Base-by-base conservation (phyloP, 345 rosid genomes). In the Aethionema arabicum region DNA sequence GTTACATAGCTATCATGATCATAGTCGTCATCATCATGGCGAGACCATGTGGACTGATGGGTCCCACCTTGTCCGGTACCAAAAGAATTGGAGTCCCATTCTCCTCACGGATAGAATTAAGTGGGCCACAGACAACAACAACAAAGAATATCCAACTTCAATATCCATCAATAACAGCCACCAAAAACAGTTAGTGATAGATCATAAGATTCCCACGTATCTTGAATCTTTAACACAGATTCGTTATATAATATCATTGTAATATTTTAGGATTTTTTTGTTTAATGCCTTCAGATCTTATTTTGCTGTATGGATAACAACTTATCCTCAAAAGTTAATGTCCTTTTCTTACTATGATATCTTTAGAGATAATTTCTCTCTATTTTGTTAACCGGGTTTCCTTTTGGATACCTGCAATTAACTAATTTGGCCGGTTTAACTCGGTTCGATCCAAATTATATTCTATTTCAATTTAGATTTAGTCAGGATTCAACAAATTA, bases 301-400 rank as follows among this genome's bases (percentile, higher is more conserved):
- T 69, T 61, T 54, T 70, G 56, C 33, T 27, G 15, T 48, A 63
- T 59, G 39, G 40, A 70, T 47, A 70, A 70, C 74, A 63, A 48
- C 38, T 40, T 33, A 33, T 40, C 16, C 68, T 68, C 64, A 70
- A 53, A 40, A 48, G 27, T 48, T 41, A 40, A 63, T 49, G 32
- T 39, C 13, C 7, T 35, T n/a, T 46, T 56, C 31, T 33, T 12
- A 41, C 40, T 27, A 39, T 52, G 54, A 33, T 27, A 43, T 60
- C 27, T 21, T 10, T 46, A 53, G 38, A 61, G 63, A 69, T 56
- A 43, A 14, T 9, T 11, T 52, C 44, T 52, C 40, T 36, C 7
- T 42, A 27, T 30, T 47, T 15, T 40, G 3, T 9, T 13, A 4
- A 3, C 8, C 15, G 5, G 50, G 44, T 16, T 52, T 5, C 32